A percentile compares a stretch with the other conserved stretches of the same genome.
Evolutionary conservation across 345 rosid species (phyloP).

Genomic region (Odontarrhena argentea): DNA sequence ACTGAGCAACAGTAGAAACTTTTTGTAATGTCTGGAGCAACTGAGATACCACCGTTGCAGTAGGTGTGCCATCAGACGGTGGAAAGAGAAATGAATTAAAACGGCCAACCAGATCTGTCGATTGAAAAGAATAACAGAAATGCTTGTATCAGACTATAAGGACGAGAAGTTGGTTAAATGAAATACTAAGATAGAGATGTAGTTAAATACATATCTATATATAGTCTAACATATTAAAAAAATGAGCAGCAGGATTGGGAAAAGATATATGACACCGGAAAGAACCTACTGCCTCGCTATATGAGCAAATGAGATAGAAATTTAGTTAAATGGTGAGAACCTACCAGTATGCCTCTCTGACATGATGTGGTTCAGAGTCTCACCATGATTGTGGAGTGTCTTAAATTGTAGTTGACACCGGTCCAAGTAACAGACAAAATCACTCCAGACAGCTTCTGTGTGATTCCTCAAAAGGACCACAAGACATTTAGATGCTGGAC

Average conservation of each 20-base stretch:
- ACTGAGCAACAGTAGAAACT: slow-evolving; percentile 60
- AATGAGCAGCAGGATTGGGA: not conserved
- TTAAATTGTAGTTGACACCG: slow-evolving; percentile 51
- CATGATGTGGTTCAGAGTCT: slow-evolving; percentile 40
- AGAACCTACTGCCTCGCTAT: not conserved
- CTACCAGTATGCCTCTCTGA: slow-evolving; percentile 54
- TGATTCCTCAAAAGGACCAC: slow-evolving; percentile 61
- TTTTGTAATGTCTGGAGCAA: slow-evolving; percentile 80
- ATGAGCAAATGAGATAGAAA: slow-evolving; percentile 22
- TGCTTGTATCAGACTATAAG: slow-evolving; percentile 20
- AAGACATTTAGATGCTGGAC: slow-evolving; percentile 75
- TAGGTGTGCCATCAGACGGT: slow-evolving; percentile 57
- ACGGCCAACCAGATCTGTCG: slow-evolving; percentile 59
- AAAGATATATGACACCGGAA: slow-evolving; percentile 5
- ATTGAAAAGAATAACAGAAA: slow-evolving; percentile 19
- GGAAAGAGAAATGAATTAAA: slow-evolving; percentile 58
- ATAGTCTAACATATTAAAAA: not conserved
- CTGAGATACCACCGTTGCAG: slow-evolving; percentile 54
- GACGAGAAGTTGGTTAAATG: slow-evolving; percentile 13
- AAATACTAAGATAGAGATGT: slow-evolving; percentile 8
- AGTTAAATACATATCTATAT: not conserved
- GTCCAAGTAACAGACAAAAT: slow-evolving; percentile 53
- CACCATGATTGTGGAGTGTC: slow-evolving; percentile 41
- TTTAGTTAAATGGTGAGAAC: slow-evolving; percentile 32
- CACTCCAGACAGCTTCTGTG: slow-evolving; percentile 60